Conservation (phyloP, 768 basidiomycete species). For the Trametes cubensis region DNA sequence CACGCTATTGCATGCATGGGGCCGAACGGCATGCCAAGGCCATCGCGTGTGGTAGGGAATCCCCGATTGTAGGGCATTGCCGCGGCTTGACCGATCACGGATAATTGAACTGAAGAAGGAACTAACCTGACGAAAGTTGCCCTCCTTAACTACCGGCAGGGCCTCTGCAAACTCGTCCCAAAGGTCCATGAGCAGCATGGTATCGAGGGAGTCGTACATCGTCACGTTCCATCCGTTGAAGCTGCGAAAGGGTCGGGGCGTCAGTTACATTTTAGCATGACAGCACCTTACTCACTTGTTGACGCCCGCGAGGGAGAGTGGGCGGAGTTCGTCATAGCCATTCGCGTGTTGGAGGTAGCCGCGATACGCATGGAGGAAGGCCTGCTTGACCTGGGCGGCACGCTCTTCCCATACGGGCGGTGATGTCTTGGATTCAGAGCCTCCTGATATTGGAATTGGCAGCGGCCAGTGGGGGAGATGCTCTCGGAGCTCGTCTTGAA, state of each 20-base stretch:
- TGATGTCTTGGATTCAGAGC: constrained; percentile 17
- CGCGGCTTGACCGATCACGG: background rate
- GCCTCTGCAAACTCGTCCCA: constrained; percentile 70
- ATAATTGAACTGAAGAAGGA: background rate
- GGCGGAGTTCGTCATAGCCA: constrained; percentile 64
- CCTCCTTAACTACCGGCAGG: constrained; percentile 49
- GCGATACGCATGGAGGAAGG: constrained; percentile 69
- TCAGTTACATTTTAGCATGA: background rate
- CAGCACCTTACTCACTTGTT: constrained; percentile 47
- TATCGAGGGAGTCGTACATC: constrained; percentile 80
- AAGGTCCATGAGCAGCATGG: constrained; percentile 78
- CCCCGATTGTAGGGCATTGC: no score
- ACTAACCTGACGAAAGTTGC: constrained; percentile 53
- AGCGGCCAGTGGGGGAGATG: constrained; percentile 3
- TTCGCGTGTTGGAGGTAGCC: constrained; percentile 65
- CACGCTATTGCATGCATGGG: no score
- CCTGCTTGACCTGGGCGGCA: constrained; percentile 58
- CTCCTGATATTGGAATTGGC: background rate
- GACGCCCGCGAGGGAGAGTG: constrained; percentile 47
- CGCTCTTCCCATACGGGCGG: constrained; percentile 51
- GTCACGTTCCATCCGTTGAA: constrained; percentile 83
- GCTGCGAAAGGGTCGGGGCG: constrained; percentile 36
- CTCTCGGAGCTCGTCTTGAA: background rate
- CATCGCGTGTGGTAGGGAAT: no score
- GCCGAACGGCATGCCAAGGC: no score